Base-by-base conservation (phyloP, 495 filamentous ascomycete genomes). In the Lentithecium fluviatile region DNA sequence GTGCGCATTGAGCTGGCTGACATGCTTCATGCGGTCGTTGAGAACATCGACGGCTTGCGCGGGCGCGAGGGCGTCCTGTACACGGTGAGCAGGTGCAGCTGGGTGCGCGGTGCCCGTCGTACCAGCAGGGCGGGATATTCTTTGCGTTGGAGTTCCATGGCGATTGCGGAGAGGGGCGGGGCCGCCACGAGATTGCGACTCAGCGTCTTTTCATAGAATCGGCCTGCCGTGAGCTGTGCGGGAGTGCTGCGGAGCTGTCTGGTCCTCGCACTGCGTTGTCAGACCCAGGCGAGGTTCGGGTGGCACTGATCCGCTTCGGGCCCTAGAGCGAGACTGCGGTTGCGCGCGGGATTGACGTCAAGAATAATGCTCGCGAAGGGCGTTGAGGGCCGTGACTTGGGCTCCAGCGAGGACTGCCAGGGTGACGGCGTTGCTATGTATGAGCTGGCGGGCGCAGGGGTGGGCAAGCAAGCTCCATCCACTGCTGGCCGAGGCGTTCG, bases 51-150 rank as follows among this genome's bases (percentile, higher is more conserved):
- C 90, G 53, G 95, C 93, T 77, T 94, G 90, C 64, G 77, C 79
- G 13, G 94, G 95, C 67, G 91, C 84, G 65, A 98, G 81, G 63
- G 84, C 85, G 58, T 85, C 87, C 93, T 97, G 68, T 56, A 58
- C 26, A 54, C 23, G 45, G 58, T 65, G 47, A 75, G 62, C 70
- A 65, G 56, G 60, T 48, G 65, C 60, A 42, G 47, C 20, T 37
- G 23, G 45, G 40, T 37, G 6, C 13, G 43, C 34, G 15, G 13
- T 21, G 52, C 59, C 50, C 29, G 34, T 69, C 89, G 74, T 82
- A 98, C 94, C 88, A 97, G 85, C 82, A 98, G 84, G 25, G 88
- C 88, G 71, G 94, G 93, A 77, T 98, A 98, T 76, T 98, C 94
- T 73, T 89, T 83, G 73, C 93, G 83, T 69, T 89, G 88, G 67